Evolutionary conservation across 2,329 filamentous ascomycete species (phyloP).

Genomic region (Didymella exigua): DNA sequence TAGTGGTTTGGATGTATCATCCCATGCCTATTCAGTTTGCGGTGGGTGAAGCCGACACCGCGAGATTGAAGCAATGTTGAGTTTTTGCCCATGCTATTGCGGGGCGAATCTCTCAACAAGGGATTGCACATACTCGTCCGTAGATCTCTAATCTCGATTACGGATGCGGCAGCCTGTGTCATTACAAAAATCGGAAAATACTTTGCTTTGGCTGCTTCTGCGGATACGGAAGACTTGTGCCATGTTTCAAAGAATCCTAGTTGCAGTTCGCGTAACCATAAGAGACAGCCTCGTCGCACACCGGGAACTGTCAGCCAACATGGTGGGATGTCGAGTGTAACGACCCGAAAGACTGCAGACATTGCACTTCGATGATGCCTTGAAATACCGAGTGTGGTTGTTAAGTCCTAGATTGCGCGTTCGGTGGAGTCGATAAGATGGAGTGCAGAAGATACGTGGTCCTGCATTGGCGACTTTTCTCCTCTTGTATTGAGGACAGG

Average conservation of each 20-base stretch:
- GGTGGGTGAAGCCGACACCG: not conserved
- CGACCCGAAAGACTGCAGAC: not conserved
- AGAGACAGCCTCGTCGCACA: slow-evolving; percentile 6
- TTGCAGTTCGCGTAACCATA: slow-evolving; percentile 11
- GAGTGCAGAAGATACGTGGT: not conserved
- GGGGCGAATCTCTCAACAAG: slow-evolving; percentile 5
- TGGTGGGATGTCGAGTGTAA: not conserved
- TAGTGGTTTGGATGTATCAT: not conserved
- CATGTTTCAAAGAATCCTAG: slow-evolving; percentile 20
- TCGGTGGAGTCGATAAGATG: not conserved
- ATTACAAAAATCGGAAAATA: slow-evolving; percentile 10
- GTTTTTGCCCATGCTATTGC: not conserved
- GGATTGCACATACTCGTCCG: slow-evolving; percentile 3
- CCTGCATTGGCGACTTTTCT: not conserved
- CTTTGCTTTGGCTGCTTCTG: slow-evolving; percentile 11
- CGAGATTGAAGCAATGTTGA: not conserved
- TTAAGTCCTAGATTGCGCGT: slow-evolving; percentile 4
- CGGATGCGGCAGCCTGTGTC: not conserved
- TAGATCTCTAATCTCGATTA: slow-evolving; percentile 11
- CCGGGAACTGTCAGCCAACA: slow-evolving; percentile 5
- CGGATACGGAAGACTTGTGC: not conserved
- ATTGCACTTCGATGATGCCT: slow-evolving; percentile 4
- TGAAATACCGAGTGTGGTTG: not conserved
- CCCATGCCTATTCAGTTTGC: too few relatives aligned
- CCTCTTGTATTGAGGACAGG: not conserved